Conservation (phyloP, 2,329 filamentous ascomycete genomes). For the Proliferodiscus dingleyae region DNA sequence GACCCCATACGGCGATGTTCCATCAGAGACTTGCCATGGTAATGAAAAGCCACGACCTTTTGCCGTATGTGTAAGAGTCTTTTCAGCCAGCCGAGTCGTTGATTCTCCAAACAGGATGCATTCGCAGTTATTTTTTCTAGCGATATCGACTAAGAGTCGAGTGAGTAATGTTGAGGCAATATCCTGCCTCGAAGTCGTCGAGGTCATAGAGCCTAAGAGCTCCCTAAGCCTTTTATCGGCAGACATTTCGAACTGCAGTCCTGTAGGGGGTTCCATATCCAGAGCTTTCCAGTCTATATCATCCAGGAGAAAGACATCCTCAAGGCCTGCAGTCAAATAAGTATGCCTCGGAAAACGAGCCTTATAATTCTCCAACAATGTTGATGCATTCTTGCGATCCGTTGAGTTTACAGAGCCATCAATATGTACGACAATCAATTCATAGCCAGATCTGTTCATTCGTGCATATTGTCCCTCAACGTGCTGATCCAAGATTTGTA, state of each 20-base stretch:
- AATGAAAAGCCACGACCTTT: constrained; percentile 84
- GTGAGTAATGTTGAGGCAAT: constrained; percentile 65
- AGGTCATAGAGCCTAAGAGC: constrained; percentile 56
- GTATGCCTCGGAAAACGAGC: constrained; percentile 60
- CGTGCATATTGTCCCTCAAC: constrained; percentile 59
- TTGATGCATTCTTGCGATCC: constrained; percentile 24
- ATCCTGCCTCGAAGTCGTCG: constrained; percentile 72
- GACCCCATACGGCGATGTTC: constrained; percentile 34
- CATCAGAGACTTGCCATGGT: constrained; percentile 78
- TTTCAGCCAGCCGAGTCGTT: constrained; percentile 81
- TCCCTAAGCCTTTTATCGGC: constrained; percentile 37
- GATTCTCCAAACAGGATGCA: constrained; percentile 78
- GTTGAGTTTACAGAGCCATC: constrained; percentile 29
- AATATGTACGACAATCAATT: constrained; percentile 55
- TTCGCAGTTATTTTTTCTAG: constrained; percentile 55
- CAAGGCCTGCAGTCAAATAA: constrained; percentile 60
- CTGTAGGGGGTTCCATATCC: constrained; percentile 12
- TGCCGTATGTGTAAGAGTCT: constrained; percentile 80
- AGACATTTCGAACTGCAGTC: constrained; percentile 12
- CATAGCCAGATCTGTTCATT: constrained; percentile 62
- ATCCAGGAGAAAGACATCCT: constrained; percentile 50
- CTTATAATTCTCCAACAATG: constrained; percentile 43
- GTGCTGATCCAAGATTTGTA: constrained; percentile 70
- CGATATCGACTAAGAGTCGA: constrained; percentile 64
- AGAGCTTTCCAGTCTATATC: constrained; percentile 52